These are phyloP conservation scores for Tuber melanosporum DNA, from an alignment of 495 filamentous ascomycete species.

Conservation along the genomic window DNA sequence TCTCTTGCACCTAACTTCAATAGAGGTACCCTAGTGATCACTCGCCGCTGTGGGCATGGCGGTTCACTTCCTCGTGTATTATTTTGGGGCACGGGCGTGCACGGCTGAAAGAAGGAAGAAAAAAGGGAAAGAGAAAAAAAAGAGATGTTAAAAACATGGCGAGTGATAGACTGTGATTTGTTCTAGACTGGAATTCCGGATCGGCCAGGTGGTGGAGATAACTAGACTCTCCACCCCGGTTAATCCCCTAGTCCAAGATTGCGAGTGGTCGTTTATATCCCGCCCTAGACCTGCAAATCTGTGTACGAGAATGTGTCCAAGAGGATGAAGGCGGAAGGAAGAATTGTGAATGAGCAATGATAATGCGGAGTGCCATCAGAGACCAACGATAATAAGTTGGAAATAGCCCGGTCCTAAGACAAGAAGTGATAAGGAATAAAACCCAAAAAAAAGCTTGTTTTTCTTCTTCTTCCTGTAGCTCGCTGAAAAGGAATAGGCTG, in stretches of 20 bases:
- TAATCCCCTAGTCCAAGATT: not conserved
- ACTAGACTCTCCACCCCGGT: not conserved
- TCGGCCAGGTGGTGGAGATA: not conserved
- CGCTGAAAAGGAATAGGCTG: not conserved
- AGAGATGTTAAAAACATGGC: not conserved
- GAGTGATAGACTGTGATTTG: not conserved
- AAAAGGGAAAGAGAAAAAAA: not conserved
- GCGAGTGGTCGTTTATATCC: not conserved
- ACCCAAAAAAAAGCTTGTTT: not conserved
- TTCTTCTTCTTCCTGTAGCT: not conserved
- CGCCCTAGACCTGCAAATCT: not conserved
- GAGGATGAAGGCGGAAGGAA: not conserved
- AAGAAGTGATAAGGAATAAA: not conserved
- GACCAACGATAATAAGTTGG: not conserved
- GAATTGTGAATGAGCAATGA: not conserved
- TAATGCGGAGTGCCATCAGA: not conserved
- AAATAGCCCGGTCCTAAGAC: not conserved
- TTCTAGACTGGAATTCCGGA: not conserved
- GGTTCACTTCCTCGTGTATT: not conserved
- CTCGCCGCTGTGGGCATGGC: not conserved
- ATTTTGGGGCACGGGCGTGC: not conserved
- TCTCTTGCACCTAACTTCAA: not conserved
- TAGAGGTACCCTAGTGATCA: not conserved
- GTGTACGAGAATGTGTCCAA: not conserved
- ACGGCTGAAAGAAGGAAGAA: not conserved